phyloP scores from a whole-genome alignment of 371 early-diverging fungal genomes.

The Rhizopus microsporus region DNA sequence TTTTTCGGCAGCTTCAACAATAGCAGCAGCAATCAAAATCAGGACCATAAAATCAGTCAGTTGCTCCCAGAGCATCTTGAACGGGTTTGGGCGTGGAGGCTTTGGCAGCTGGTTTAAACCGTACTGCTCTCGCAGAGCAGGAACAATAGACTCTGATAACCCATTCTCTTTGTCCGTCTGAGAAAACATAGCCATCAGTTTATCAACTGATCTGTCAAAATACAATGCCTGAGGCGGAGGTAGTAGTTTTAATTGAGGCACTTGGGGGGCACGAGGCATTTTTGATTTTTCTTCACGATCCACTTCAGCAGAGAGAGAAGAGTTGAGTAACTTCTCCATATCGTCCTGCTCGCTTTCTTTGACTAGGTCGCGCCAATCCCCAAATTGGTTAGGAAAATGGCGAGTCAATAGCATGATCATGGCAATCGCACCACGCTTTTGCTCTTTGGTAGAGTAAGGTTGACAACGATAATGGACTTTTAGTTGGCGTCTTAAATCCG shows the following conservation, averaged over 20 bases:
- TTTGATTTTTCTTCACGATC: slow-evolving; percentile 21
- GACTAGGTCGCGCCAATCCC: slow-evolving; percentile 90
- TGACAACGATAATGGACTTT: slow-evolving; percentile 84
- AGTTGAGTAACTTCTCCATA: slow-evolving; percentile 61
- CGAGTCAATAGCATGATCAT: slow-evolving; percentile 68
- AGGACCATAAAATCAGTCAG: slow-evolving; percentile 92
- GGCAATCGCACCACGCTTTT: slow-evolving; percentile 73
- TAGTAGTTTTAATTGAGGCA: slow-evolving; percentile 33
- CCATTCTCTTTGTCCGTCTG: slow-evolving; percentile 72
- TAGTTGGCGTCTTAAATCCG: slow-evolving; percentile 76
- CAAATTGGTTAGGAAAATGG: slow-evolving; percentile 50
- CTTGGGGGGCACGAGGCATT: slow-evolving; percentile 32
- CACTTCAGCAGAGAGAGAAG: slow-evolving; percentile 34
- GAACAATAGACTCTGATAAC: slow-evolving; percentile 54
- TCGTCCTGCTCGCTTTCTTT: slow-evolving; percentile 75
- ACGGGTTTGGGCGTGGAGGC: slow-evolving; percentile 75
- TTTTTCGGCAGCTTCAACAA: slow-evolving; percentile 76
- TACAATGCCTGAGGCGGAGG: slow-evolving; percentile 76
- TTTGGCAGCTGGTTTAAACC: slow-evolving; percentile 79
- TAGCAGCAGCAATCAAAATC: slow-evolving; percentile 67
- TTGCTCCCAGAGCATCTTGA: slow-evolving; percentile 84
- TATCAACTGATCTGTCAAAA: slow-evolving; percentile 81
- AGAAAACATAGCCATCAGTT: slow-evolving; percentile 80
- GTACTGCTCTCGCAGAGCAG: slow-evolving; percentile 71
- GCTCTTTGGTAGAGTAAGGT: slow-evolving; percentile 59